Evolutionary conservation across 306 rosid genomes (phyloP).

Genomic region (Quercus robur): DNA sequence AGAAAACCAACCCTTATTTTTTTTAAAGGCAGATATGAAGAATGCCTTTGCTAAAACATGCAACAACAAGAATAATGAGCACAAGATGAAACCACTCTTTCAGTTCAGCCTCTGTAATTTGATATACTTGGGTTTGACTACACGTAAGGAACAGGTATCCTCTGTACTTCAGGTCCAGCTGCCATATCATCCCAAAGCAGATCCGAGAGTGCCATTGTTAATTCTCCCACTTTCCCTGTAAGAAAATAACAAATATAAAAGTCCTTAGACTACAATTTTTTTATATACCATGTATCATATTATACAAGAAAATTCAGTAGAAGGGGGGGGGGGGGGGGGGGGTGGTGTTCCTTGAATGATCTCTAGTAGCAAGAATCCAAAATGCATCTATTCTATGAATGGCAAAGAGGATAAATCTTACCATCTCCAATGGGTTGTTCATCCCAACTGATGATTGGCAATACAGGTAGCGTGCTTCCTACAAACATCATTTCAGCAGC

Average conservation of each 20-base stretch:
- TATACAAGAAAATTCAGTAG: no score
- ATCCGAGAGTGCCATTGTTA: constrained; percentile 73
- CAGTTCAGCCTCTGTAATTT: constrained; percentile 14
- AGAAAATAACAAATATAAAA: neutral
- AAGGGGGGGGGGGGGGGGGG: no score
- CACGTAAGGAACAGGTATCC: constrained; percentile 51
- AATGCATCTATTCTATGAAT: neutral
- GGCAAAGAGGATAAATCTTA: constrained; percentile 22
- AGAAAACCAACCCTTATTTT: neutral
- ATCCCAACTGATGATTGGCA: constrained; percentile 84
- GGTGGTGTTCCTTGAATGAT: neutral
- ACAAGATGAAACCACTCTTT: constrained; percentile 12
- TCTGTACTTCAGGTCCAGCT: constrained; percentile 60
- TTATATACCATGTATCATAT: no score
- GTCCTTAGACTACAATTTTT: neutral
- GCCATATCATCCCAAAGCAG: constrained; percentile 85
- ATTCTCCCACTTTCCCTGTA: constrained; percentile 75
- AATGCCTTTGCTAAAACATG: constrained; percentile 4
- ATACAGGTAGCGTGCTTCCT: constrained; percentile 84
- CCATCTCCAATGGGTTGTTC: constrained; percentile 75
- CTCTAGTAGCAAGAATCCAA: neutral
- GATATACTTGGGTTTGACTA: constrained; percentile 13
- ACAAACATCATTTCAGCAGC: constrained; percentile 89
- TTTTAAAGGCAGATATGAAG: constrained; percentile 14
- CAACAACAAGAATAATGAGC: constrained; percentile 10